phyloP scores from a whole-genome alignment of 345 rosid genomes.

The Fremontodendron californicum region DNA sequence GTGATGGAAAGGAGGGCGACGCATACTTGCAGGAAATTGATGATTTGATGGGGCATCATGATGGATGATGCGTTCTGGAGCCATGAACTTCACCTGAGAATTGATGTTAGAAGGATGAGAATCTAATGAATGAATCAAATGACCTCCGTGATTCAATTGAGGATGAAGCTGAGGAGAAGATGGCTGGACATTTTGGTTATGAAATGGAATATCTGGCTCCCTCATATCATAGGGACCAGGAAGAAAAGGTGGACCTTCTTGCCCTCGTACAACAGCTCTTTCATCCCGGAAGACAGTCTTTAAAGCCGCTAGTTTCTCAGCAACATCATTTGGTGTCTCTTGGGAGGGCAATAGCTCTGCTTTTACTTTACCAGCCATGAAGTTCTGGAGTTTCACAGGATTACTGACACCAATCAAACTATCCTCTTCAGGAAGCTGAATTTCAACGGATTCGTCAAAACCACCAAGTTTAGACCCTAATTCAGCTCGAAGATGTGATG shows the following conservation, averaged over 20 bases:
- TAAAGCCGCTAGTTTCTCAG: conserved; percentile 59
- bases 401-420: conserved; percentile 32
- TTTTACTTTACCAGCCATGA: conserved; percentile 36
- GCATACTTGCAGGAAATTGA: conserved; percentile 52
- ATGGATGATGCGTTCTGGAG: conserved; percentile 47
- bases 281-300: conserved; percentile 53
- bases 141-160: conserved; percentile 53
- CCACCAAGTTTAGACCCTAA: conserved; percentile 36
- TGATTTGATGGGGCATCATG: conserved; percentile 48
- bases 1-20: conserved; percentile 62
- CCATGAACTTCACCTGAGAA: conserved; percentile 57
- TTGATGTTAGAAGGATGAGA: conserved; percentile 53
- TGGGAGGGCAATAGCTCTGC: conserved; percentile 39
- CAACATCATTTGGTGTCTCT: conserved; percentile 40
- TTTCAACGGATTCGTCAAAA: conserved; percentile 25
- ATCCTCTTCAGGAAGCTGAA: conserved; percentile 55
- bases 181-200: conserved; percentile 34
- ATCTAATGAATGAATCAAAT: conserved; percentile 48
- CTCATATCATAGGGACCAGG: conserved; percentile 46
- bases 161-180: conserved; percentile 49
- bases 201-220: conserved; percentile 44
- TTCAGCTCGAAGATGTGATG: conserved; percentile 38
- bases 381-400: conserved; percentile 36
- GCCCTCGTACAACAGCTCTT: conserved; percentile 43
- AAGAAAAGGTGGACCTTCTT: conserved; percentile 49